phyloP scores from a whole-genome alignment of 2,329 filamentous ascomycete species.

The Ceratocystis ficicola region DNA sequence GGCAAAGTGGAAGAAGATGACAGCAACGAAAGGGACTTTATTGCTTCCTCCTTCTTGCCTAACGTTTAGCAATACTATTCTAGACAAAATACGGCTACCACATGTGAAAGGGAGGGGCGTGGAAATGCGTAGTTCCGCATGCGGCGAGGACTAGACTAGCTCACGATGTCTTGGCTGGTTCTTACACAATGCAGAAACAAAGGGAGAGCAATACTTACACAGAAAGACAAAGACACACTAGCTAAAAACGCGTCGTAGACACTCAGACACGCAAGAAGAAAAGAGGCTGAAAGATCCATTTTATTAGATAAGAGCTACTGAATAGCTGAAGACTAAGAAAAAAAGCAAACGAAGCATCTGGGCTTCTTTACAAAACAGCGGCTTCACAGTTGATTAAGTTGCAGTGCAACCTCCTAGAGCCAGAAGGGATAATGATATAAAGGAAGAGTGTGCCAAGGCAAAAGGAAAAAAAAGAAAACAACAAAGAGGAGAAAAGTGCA shows the following conservation, averaged over 20 bases:
- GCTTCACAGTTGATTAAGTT: not conserved
- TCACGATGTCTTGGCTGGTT: too few relatives aligned
- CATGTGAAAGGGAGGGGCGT: too few relatives aligned
- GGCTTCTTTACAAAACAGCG: not conserved
- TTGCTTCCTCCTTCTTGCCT: too few relatives aligned
- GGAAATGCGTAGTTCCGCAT: not conserved
- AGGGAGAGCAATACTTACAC: not conserved
- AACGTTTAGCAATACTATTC: too few relatives aligned
- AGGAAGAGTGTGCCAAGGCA: not conserved
- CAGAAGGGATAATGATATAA: not conserved
- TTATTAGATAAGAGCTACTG: not conserved
- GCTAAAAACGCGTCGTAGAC: too few relatives aligned
- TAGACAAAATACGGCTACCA: too few relatives aligned
- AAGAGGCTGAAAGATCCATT: not conserved
- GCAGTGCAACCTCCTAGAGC: not conserved
- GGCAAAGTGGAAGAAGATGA: too few relatives aligned
- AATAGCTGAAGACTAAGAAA: not conserved
- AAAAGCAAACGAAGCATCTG: not conserved
- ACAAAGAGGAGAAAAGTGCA: constrained; percentile 4
- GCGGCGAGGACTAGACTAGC: not conserved
- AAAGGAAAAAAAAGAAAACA: constrained; percentile 4
- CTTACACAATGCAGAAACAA: too few relatives aligned
- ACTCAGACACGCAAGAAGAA: not conserved
- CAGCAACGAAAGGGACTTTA: too few relatives aligned
- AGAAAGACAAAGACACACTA: too few relatives aligned